Evolutionary conservation across 164 flowering plant genomes (phyloP).

Genomic region (Liquidambar formosana): DNA sequence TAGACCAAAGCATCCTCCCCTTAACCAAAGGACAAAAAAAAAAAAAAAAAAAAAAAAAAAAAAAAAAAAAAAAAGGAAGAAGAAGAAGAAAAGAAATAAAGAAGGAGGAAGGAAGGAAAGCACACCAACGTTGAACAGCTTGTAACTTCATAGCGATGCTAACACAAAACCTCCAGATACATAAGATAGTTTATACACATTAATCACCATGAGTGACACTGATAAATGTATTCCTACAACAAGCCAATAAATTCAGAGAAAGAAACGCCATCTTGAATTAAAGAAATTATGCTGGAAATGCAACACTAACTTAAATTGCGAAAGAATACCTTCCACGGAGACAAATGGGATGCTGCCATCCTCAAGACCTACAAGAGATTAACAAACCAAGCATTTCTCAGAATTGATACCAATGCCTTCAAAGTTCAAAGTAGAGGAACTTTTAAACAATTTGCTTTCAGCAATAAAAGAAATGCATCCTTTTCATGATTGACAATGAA

Average conservation of each 20-base stretch:
- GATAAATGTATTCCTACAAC: neutral
- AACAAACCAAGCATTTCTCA: neutral
- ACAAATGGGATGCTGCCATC: slow-evolving; percentile 18
- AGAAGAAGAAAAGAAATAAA: no score
- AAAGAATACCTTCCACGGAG: slow-evolving; percentile 20
- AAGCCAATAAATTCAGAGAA: neutral
- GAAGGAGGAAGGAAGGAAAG: no score
- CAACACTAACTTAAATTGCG: neutral
- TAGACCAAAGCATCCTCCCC: neutral
- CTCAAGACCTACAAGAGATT: slow-evolving; percentile 14
- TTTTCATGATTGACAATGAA: neutral
- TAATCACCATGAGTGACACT: no score
- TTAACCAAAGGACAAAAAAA: no score
- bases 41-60: no score
- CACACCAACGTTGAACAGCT: no score
- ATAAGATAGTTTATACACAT: no score
- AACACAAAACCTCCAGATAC: no score
- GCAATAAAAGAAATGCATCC: neutral
- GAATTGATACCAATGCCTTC: neutral
- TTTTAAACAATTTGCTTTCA: neutral
- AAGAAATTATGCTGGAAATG: neutral
- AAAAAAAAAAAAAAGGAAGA: no score
- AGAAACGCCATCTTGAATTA: neutral
- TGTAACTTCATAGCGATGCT: no score
- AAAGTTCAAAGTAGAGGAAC: neutral